Evolutionary conservation across 306 rosid genomes (phyloP).

Genomic region (Vigna mungo): DNA sequence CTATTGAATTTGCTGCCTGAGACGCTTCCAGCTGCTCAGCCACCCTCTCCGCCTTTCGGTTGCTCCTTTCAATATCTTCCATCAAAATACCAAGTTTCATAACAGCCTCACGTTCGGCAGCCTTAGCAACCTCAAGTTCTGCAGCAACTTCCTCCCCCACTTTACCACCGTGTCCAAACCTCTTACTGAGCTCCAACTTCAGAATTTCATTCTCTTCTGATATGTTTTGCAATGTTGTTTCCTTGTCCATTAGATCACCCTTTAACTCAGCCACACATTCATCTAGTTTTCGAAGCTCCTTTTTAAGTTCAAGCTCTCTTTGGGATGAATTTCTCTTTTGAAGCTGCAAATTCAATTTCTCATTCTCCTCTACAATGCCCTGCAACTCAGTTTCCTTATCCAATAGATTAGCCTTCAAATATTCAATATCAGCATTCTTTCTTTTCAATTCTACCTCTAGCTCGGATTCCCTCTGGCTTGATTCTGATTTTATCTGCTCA

Average conservation of each 20-base stretch:
- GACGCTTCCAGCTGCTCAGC: conserved; percentile 78
- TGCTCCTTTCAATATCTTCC: conserved; percentile 75
- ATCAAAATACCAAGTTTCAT: conserved; percentile 66
- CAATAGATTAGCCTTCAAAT: conserved; percentile 77
- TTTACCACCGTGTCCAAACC: conserved; percentile 47
- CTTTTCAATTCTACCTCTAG: conserved; percentile 58
- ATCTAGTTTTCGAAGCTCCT: conserved; percentile 59
- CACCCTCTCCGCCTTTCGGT: conserved; percentile 60
- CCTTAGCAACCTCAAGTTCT: conserved; percentile 62
- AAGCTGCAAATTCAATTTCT: conserved; percentile 65
- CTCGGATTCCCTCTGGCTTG: conserved; percentile 56
- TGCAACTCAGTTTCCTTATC: conserved; percentile 90
- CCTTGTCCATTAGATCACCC: conserved; percentile 78
- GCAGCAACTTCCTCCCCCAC: conserved; percentile 50
- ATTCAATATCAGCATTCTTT: conserved; percentile 65
- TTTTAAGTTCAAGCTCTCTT: conserved; percentile 61
- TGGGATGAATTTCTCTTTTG: conserved; percentile 51
- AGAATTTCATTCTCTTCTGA: conserved; percentile 79
- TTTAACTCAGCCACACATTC: conserved; percentile 60
- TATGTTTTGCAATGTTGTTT: conserved; percentile 70
- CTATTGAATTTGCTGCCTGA: conserved; percentile 68
- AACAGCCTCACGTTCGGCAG: conserved; percentile 67
- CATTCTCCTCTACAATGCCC: conserved; percentile 82
- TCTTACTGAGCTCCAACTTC: conserved; percentile 61
- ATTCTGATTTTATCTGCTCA: conserved; percentile 63